A percentile compares a stretch with the other conserved stretches of the same genome.
phyloP scores from a whole-genome alignment of 805 yeast genomes.

The Debaryomyces maramus region DNA sequence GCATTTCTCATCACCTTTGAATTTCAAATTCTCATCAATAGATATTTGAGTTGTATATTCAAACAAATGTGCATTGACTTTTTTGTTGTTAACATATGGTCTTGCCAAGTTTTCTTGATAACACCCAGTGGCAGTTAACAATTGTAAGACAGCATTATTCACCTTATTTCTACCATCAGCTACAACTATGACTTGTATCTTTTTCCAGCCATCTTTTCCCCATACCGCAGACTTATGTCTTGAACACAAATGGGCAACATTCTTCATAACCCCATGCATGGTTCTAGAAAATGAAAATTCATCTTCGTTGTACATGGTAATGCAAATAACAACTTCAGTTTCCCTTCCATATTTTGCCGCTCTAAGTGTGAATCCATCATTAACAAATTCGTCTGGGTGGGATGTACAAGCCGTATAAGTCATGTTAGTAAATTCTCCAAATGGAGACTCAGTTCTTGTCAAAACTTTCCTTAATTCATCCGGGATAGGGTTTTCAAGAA shows the following conservation, averaged over 20 bases:
- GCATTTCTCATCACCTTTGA: constrained; percentile 86
- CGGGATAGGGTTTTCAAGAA: constrained; percentile 93
- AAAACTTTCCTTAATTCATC: constrained; percentile 80
- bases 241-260: constrained; percentile 81
- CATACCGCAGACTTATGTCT: constrained; percentile 82
- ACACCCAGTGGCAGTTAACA: constrained; percentile 91
- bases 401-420: constrained; percentile 96
- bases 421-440: constrained; percentile 94
- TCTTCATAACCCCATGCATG: constrained; percentile 89
- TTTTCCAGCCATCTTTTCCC: constrained; percentile 98
- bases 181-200: constrained; percentile 86
- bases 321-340: constrained; percentile 86
- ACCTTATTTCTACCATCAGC: constrained; percentile 95
- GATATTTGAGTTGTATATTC: constrained; percentile 97
- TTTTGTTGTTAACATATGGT: constrained; percentile 86
- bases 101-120: constrained; percentile 98
- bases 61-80: constrained; percentile 89
- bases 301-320: constrained; percentile 97
- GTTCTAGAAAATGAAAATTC: constrained; percentile 89
- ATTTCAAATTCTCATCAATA: constrained; percentile 82
- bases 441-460: constrained; percentile 72
- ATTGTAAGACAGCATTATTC: constrained; percentile 78
- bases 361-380: constrained; percentile 80
- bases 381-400: constrained; percentile 81
- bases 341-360: constrained; percentile 86